A percentile compares a stretch with the other conserved stretches of the same genome.
Evolutionary conservation across 73 alveolate species (phyloP).

Genomic region (Uronychia binucleata): DNA sequence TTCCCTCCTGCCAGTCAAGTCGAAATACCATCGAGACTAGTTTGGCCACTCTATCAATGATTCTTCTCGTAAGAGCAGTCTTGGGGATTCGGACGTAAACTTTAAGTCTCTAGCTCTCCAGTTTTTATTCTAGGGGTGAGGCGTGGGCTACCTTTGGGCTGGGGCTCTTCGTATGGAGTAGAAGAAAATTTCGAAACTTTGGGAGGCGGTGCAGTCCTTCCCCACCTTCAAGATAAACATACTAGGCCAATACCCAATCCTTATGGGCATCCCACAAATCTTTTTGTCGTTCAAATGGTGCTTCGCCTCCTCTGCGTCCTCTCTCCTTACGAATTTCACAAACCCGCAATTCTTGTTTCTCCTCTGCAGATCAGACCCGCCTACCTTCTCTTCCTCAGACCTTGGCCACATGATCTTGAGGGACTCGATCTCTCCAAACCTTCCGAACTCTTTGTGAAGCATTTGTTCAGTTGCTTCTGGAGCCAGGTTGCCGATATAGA

Average conservation of each 20-base stretch:
- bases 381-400: constrained; percentile 39
- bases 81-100: background rate
- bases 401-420: constrained; percentile 83
- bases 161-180: background rate
- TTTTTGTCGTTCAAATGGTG: constrained; percentile 54
- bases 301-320: constrained; percentile 75
- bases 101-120: background rate
- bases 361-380: constrained; percentile 9
- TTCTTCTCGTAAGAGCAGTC: background rate
- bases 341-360: constrained; percentile 59
- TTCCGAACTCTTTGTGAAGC: constrained; percentile 59
- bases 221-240: background rate
- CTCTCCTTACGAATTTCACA: constrained; percentile 65
- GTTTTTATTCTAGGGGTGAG: background rate
- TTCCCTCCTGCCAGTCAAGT: constrained; percentile 14
- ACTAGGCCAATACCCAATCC: constrained; percentile 13
- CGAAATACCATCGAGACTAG: background rate
- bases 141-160: background rate
- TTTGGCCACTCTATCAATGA: background rate
- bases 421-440: constrained; percentile 77
- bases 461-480: constrained; percentile 71
- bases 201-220: constrained; percentile 1
- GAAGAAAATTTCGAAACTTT: background rate
- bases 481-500: constrained; percentile 77
- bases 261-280: constrained; percentile 52